phyloP scores from a whole-genome alignment of 2,329 filamentous ascomycete genomes.

The Aspergillus brunneoviolaceus region DNA sequence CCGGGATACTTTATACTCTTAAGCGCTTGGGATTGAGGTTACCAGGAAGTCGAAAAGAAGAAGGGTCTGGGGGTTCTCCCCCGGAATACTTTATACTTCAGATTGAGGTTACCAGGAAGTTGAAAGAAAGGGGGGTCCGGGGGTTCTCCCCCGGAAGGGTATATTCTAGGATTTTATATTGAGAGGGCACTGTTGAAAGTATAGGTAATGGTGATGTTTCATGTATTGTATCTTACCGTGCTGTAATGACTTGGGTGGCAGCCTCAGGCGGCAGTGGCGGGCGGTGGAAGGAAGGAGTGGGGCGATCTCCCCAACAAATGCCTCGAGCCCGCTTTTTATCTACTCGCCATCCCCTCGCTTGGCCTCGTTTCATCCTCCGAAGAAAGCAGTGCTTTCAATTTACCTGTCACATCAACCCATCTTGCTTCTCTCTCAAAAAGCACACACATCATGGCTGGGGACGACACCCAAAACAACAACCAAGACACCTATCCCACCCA shows the following conservation, averaged over 20 bases:
- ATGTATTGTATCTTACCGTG: no score
- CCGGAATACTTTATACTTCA: no score
- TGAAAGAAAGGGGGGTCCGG: no score
- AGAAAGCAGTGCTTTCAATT: constrained; percentile 2
- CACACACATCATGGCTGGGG: constrained; percentile 25
- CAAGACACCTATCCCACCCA: constrained; percentile 9
- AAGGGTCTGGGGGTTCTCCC: no score
- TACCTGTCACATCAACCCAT: background rate
- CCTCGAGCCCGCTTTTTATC: constrained; percentile 15
- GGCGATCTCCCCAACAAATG: constrained; percentile 36
- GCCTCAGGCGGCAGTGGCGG: no score
- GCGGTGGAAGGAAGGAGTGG: constrained; percentile 16
- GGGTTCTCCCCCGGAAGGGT: no score
- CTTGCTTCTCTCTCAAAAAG: background rate
- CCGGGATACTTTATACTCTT: constrained; percentile 20
- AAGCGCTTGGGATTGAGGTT: no score
- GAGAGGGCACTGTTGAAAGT: no score
- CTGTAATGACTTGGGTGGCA: no score
- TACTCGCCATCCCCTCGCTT: background rate
- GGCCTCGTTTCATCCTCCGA: constrained; percentile 4
- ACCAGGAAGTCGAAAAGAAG: background rate
- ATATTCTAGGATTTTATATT: no score
- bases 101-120: no score
- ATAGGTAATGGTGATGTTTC: no score
- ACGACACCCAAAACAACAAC: constrained; percentile 15